phyloP scores from a whole-genome alignment of 2,329 filamentous ascomycete species.

The Septoria petroselini region DNA sequence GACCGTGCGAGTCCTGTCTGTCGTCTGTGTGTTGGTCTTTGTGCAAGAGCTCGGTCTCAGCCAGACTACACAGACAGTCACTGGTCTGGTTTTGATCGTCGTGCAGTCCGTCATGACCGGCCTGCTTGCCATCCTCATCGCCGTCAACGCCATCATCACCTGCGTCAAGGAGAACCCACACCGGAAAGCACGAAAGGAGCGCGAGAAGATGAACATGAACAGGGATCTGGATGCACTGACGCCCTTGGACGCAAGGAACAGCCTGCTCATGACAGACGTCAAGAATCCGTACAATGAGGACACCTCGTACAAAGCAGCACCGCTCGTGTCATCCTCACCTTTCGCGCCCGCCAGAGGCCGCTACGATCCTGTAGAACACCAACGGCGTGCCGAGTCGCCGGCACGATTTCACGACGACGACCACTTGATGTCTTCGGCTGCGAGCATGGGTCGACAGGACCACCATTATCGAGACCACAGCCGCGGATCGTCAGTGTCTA shows the following conservation, averaged over 20 bases:
- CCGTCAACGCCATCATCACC: slow-evolving; percentile 79
- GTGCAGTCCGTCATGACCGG: slow-evolving; percentile 82
- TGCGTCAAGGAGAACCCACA: slow-evolving; percentile 88
- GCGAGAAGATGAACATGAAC: slow-evolving; percentile 70
- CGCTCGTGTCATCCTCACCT: slow-evolving; percentile 32
- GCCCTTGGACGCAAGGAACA: slow-evolving; percentile 81
- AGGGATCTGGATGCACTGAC: slow-evolving; percentile 80
- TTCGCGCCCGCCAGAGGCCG: slow-evolving; percentile 34
- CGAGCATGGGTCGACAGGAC: slow-evolving; percentile 32
- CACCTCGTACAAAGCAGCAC: slow-evolving; percentile 33
- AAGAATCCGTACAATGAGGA: slow-evolving; percentile 38
- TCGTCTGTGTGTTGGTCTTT: slow-evolving; percentile 85
- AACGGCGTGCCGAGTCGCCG: slow-evolving; percentile 27
- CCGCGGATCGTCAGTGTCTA: slow-evolving; percentile 16
- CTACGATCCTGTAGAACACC: slow-evolving; percentile 34
- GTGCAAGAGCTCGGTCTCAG: slow-evolving; percentile 87
- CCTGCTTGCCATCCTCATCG: slow-evolving; percentile 79
- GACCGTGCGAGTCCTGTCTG: slow-evolving; percentile 80
- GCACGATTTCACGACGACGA: slow-evolving; percentile 26
- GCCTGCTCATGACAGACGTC: slow-evolving; percentile 70
- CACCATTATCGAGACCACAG: slow-evolving; percentile 20
- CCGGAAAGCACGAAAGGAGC: slow-evolving; percentile 80
- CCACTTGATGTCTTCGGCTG: slow-evolving; percentile 34
- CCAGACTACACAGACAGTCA: slow-evolving; percentile 90
- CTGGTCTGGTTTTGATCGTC: slow-evolving; percentile 88